These are phyloP conservation scores for Anthracocystis walkeri DNA, from an alignment of 1,284 basidiomycete species.

Conservation along the genomic window DNA sequence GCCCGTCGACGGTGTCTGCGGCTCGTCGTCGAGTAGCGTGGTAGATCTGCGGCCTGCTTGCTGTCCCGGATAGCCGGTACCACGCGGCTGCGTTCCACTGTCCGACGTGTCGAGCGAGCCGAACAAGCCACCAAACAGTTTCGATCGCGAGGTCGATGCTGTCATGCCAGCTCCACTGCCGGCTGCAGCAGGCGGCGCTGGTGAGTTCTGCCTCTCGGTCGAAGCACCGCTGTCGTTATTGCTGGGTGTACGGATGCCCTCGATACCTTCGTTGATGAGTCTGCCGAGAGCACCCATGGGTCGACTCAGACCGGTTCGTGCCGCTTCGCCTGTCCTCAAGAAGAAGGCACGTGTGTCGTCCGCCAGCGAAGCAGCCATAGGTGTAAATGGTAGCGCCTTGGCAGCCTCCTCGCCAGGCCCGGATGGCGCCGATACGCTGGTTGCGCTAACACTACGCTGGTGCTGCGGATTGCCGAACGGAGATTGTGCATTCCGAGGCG, in stretches of 20 bases:
- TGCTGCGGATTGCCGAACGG: conserved; percentile 21
- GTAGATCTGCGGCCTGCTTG: conserved; percentile 16
- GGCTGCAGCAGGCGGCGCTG: conserved; percentile 11
- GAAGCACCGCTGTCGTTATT: conserved; percentile 46
- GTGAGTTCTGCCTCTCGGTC: conserved; percentile 44
- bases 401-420: conserved; percentile 56
- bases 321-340: conserved; percentile 67
- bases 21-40: conserved; percentile 40
- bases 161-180: conserved; percentile 17
- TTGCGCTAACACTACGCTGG: conserved; percentile 42
- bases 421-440: conserved; percentile 48
- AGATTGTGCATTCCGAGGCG: conserved; percentile 26
- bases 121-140: conserved; percentile 47
- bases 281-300: conserved; percentile 66
- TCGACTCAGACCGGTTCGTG: conserved; percentile 57
- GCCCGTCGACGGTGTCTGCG: conserved; percentile 46
- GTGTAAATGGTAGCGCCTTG: conserved; percentile 46
- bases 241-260: conserved; percentile 59
- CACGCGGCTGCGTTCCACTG: conserved; percentile 11
- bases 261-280: conserved; percentile 65
- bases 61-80: conserved; percentile 25
- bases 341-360: conserved; percentile 68
- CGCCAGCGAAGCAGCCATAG: conserved; percentile 58
- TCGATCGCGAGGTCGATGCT: conserved; percentile 42
- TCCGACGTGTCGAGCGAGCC: conserved; percentile 39